Evolutionary conservation across 1,284 basidiomycete species (phyloP), one percentile per base, ranked within the genome.

Genomic region (Cystobasidium sp.): DNA sequence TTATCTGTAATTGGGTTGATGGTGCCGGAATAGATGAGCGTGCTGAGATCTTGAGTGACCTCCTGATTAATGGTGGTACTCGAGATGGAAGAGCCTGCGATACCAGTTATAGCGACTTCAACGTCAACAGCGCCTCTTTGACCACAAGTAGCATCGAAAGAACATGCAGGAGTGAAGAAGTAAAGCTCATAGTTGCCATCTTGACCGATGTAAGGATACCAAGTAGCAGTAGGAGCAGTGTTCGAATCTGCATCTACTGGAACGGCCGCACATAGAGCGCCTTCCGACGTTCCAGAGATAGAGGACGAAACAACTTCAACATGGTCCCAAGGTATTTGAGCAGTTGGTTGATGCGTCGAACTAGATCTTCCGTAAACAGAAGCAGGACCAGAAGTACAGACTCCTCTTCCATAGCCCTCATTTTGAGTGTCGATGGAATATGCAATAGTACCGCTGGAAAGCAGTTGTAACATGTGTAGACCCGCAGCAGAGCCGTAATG

Each of bases 121-220:
- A 96, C 87, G 77, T 90, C 86, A 64, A 97, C 93, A 0, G 88
- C 88, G 0, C 94, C 97, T 16, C 97, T 89, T 31, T 86, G 83
- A 22, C 82, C 84, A 80, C 96, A 99, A 80, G 96, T 91, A 75
- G 90, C 88, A 78, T 93, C 87, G 72, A 88, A 84, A 2, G 84
- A 84, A 83, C 96, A 99, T 12, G 95, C 95, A 0, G 96, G 96
- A 31, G 96, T 87, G 74, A 91, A 86, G 70, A 98, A 81, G 82
- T 89, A 91, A 78, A 97, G 86, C 61, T 91, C 87, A 82, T 99
- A 99, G 76, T 88, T 84, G 49, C 94, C 97, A 1, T 91, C 87
- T 20, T 91, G 90, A 0, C 92, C 92, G 24, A 98, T 90, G 80
- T 93, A 94, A 0, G 95, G 93, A 82, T 88, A 87, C 89, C 93